These are phyloP conservation scores for Neolentinus lepideus DNA, from an alignment of 1,284 basidiomycete genomes.

Conservation along the genomic window DNA sequence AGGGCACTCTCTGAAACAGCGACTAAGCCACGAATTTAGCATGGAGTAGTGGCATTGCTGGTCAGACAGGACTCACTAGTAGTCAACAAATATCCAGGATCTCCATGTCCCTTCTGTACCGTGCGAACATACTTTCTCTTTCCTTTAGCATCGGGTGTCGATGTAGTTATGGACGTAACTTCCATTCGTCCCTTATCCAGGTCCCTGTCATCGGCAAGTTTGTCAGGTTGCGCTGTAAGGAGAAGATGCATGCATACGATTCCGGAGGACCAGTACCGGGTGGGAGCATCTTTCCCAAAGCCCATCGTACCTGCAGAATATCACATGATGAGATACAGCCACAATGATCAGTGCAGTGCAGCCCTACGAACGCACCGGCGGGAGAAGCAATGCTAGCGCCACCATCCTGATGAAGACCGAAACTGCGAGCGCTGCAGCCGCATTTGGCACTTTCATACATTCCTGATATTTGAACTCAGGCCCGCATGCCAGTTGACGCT, in stretches of 20 bases:
- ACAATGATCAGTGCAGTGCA: too few species aligned
- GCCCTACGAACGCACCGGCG: conserved; percentile 30
- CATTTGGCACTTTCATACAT: conserved; percentile 40
- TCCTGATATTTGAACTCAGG: conserved; percentile 70
- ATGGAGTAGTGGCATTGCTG: too few species aligned
- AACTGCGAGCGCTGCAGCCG: conserved; percentile 34
- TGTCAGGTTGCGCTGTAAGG: background rate
- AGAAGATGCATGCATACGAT: background rate
- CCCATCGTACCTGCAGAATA: conserved; percentile 43
- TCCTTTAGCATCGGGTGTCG: conserved; percentile 29
- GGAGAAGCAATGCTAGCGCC: conserved; percentile 25
- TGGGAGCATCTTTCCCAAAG: conserved; percentile 43
- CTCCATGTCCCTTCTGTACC: conserved; percentile 55
- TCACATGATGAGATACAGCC: conserved; percentile 3
- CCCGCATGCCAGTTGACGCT: conserved; percentile 41
- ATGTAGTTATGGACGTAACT: conserved; percentile 50
- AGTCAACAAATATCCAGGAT: conserved; percentile 73
- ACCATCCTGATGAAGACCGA: conserved; percentile 31
- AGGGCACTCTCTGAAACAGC: conserved; percentile 76
- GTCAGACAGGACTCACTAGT: conserved; percentile 36
- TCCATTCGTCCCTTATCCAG: conserved; percentile 51
- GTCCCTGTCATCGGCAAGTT: conserved; percentile 26
- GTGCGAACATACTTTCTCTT: conserved; percentile 52
- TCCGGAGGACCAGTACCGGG: background rate
- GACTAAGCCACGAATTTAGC: conserved; percentile 31